These are phyloP conservation scores for Boletellus deceptivus DNA, from an alignment of 1,284 basidiomycete species.

Conservation along the genomic window DNA sequence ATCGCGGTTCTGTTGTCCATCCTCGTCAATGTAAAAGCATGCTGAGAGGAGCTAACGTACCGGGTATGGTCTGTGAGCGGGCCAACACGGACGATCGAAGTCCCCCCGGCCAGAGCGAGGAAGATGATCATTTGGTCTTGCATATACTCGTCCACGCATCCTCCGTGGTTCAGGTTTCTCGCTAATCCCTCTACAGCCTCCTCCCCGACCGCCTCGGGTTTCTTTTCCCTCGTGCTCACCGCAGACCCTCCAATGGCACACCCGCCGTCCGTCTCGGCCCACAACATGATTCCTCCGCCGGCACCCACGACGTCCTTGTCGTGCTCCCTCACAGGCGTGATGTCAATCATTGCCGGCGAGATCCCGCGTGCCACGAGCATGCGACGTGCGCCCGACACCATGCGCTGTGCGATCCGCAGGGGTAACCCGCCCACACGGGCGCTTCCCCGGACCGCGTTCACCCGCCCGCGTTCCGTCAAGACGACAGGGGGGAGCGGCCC, in stretches of 20 bases:
- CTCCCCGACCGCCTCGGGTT: conserved; percentile 48
- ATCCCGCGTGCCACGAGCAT: conserved; percentile 37
- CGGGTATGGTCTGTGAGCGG: conserved; percentile 64
- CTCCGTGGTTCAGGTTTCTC: conserved; percentile 53
- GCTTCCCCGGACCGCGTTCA: conserved; percentile 50
- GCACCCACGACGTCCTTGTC: conserved; percentile 48
- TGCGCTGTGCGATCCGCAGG: conserved; percentile 46
- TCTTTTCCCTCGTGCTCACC: conserved; percentile 49
- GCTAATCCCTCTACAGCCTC: conserved; percentile 58
- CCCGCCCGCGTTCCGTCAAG: conserved; percentile 52
- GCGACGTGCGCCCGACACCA: conserved; percentile 50
- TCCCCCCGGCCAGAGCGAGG: conserved; percentile 65
- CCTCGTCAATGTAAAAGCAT: conserved; percentile 1
- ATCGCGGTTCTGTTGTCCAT: conserved; percentile 60
- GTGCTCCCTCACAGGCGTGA: conserved; percentile 43
- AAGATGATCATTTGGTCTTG: conserved; percentile 77
- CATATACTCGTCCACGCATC: conserved; percentile 66
- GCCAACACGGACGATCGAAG: conserved; percentile 52
- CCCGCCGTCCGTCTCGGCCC: conserved; percentile 65
- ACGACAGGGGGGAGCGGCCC: conserved; percentile 46
- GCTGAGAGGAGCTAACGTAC: conserved; percentile 34
- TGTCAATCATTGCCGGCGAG: conserved; percentile 35
- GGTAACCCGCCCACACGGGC: conserved; percentile 66
- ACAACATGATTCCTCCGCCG: conserved; percentile 67
- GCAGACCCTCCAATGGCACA: conserved; percentile 65